Conservation (phyloP, 176 grass and related monocot genomes). For the Rhynchospora breviuscula region DNA sequence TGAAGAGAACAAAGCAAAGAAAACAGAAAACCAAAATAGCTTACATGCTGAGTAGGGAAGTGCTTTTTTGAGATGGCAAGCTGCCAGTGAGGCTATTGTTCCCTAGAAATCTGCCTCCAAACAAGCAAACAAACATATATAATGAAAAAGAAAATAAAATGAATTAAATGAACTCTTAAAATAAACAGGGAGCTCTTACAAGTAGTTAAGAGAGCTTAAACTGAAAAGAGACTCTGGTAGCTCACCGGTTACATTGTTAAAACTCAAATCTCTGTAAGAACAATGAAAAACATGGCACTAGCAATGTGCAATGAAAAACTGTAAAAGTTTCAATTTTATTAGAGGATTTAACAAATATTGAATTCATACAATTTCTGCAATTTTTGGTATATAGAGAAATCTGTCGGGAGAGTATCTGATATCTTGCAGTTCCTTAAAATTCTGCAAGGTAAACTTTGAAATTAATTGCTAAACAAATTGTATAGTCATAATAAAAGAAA, state of each 20-base stretch:
- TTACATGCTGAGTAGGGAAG: constrained; percentile 47
- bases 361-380: constrained; percentile 26
- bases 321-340: not conserved
- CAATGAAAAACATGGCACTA: not conserved
- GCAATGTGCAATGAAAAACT: not conserved
- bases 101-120: constrained; percentile 60
- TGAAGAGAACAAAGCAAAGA: not conserved
- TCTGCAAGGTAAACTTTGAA: constrained; percentile 36
- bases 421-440: constrained; percentile 78
- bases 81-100: constrained; percentile 71
- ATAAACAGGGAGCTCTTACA: constrained; percentile 42
- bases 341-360: not conserved
- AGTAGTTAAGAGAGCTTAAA: constrained; percentile 31
- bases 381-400: constrained; percentile 37
- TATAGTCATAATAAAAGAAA: not conserved
- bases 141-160: not conserved
- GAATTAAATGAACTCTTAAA: not conserved
- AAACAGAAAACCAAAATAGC: constrained; percentile 12
- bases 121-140: constrained; percentile 4
- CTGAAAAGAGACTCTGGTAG: constrained; percentile 44
- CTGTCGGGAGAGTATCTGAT: constrained; percentile 54
- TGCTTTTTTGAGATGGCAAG: constrained; percentile 50
- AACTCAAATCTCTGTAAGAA: constrained; percentile 71
- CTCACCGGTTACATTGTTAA: constrained; percentile 76
- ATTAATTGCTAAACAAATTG: not conserved